Evolutionary conservation across 2,329 filamentous ascomycete species (phyloP), one percentile per base, ranked within the genome.

Genomic region (Fonsecaea erecta): DNA sequence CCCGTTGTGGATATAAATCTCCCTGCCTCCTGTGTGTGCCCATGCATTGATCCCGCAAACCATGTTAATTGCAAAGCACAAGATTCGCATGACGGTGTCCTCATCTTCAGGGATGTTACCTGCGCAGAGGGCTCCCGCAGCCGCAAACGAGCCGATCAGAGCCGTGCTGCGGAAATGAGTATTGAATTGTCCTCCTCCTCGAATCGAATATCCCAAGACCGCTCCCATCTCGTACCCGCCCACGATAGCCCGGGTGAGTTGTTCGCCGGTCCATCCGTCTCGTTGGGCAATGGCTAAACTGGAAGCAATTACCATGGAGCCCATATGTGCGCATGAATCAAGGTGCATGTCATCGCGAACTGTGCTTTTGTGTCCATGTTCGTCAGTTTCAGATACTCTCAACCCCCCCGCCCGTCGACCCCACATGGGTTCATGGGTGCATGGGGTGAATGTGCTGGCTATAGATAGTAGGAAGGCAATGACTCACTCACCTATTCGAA

Each of bases 271-370:
- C 56, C 55, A 59, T 32, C 24, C 3, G 28, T 65, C 62, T 7
- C 57, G 57, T 43, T 65, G 62, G 12, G 56, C 46, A 24, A 65
- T n/a, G 14, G 62, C 57, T 11, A 65, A 35, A 28, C 34, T 51
- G 21, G 62, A 18, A 11, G 57, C 32, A 16, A 62, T 35, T n/a
- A 62, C 60, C 51, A 62, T 62, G n/a, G 26, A 34, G 14, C 60
- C 34, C 21, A 62, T 62, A 21, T 62, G 60, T 2, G 60, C 40
- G 52, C 52, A 56, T 30, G 60, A 55, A 18, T 52, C 34, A n/a
- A 62, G 24, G 35, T 62, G 60, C 60, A 62, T 62, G 24, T 62
- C 60, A 26, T 62, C 60, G n/a, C 58, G 40, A 30, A 35, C 46
- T 7, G 28, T 28, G 32, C 58, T 46, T 14, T 40, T 60, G 2